Conservation (phyloP, 2,329 filamentous ascomycete genomes). For the Alternaria arborescens region DNA sequence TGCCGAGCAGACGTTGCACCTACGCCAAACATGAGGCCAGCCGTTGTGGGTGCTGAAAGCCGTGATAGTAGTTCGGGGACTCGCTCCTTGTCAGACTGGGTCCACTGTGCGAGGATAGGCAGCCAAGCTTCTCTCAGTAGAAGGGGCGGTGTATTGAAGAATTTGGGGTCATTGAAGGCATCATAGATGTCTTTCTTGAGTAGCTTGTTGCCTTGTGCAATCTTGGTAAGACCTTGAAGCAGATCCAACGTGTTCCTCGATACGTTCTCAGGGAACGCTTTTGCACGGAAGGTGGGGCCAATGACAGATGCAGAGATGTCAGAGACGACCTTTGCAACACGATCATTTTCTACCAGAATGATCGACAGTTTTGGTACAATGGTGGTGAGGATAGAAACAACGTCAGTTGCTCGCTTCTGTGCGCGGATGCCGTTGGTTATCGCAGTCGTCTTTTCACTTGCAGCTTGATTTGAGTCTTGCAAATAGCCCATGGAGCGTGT, state of each 20-base stretch:
- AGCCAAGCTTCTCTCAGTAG: slow-evolving; percentile 81
- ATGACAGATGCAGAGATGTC: slow-evolving; percentile 86
- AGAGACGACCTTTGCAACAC: slow-evolving; percentile 77
- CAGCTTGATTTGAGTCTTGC: slow-evolving; percentile 60
- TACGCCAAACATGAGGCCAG: slow-evolving; percentile 98
- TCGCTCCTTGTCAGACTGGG: slow-evolving; percentile 84
- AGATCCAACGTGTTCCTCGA: slow-evolving; percentile 75
- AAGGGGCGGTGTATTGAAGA: slow-evolving; percentile 75
- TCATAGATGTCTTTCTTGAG: slow-evolving; percentile 95
- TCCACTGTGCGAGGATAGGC: slow-evolving; percentile 83
- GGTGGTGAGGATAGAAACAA: slow-evolving; percentile 79
- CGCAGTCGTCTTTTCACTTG: slow-evolving; percentile 28
- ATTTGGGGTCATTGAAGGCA: slow-evolving; percentile 87
- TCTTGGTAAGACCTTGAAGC: slow-evolving; percentile 77
- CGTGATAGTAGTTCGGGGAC: slow-evolving; percentile 81
- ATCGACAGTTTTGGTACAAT: slow-evolving; percentile 83
- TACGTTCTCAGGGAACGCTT: slow-evolving; percentile 86
- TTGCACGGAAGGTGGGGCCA: slow-evolving; percentile 81
- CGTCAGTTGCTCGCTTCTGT: slow-evolving; percentile 62
- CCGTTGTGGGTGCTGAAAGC: slow-evolving; percentile 84
- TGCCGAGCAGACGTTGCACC: slow-evolving; percentile 90
- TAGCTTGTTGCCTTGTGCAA: slow-evolving; percentile 82
- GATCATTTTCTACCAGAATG: slow-evolving; percentile 85
- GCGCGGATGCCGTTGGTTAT: slow-evolving; percentile 50
- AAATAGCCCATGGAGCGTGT: slow-evolving; percentile 80